A percentile compares a stretch with the other conserved stretches of the same genome.
Conservation (phyloP, 1,284 basidiomycete species). For the Sutorius eximius region DNA sequence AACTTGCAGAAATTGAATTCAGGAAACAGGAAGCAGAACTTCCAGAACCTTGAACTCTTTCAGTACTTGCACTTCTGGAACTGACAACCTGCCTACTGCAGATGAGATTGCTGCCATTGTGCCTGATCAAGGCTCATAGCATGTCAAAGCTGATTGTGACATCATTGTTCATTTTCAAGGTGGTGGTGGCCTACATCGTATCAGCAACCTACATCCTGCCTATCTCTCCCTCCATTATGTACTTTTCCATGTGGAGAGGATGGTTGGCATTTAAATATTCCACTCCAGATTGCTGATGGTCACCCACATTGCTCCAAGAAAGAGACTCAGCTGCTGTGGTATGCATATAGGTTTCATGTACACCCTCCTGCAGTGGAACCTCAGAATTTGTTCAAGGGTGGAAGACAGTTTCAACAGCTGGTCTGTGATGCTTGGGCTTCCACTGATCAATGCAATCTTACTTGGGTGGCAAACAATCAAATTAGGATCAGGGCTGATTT, state of each 20-base stretch:
- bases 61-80: no score
- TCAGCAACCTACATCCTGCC: constrained; percentile 37
- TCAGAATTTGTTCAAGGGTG: constrained; percentile 36
- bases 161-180: constrained; percentile 12
- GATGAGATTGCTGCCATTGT: constrained; percentile 32
- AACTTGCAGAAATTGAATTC: no score
- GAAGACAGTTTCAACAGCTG: constrained; percentile 43
- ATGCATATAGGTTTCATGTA: constrained; percentile 14
- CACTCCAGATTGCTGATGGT: neutral
- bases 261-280: constrained; percentile 41
- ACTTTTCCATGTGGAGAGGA: constrained; percentile 41
- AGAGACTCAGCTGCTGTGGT: constrained; percentile 17
- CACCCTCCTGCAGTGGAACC: neutral
- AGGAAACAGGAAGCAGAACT: no score
- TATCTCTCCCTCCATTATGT: constrained; percentile 43
- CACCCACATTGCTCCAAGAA: constrained; percentile 2
- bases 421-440: constrained; percentile 39
- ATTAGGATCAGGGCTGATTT: constrained; percentile 35
- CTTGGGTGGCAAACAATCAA: constrained; percentile 38
- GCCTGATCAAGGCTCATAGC: constrained; percentile 20
- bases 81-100: constrained; percentile 32
- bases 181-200: constrained; percentile 29
- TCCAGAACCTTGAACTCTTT: no score
- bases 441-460: constrained; percentile 35
- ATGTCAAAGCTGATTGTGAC: neutral